Evolutionary conservation across 352 stramenopile species (phyloP).

Genomic region (Globisporangium cylindrosporum): DNA sequence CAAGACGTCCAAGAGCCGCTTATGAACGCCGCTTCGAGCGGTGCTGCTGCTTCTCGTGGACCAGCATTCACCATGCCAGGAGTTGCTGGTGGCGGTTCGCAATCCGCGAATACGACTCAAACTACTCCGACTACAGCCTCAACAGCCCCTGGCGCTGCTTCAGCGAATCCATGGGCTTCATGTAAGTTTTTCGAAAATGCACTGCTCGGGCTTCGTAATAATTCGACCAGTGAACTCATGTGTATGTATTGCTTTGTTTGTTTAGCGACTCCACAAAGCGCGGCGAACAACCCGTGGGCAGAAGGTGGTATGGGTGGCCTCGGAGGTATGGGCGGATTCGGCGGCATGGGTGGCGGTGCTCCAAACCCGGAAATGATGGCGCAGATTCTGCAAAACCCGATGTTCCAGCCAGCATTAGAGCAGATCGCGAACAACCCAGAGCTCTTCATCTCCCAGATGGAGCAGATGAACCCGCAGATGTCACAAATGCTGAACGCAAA

Average conservation of each 20-base stretch:
- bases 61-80: constrained; percentile 86
- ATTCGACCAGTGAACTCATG: not conserved
- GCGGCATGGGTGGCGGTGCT: constrained; percentile 24
- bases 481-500: constrained; percentile 84
- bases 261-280: not conserved
- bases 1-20: constrained; percentile 95
- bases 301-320: not conserved
- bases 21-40: constrained; percentile 87
- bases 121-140: constrained; percentile 20
- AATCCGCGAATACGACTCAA: constrained; percentile 23
- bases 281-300: constrained; percentile 14
- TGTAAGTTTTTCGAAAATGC: constrained; percentile 1
- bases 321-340: not conserved
- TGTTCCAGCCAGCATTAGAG: constrained; percentile 83
- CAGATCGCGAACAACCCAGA: constrained; percentile 81
- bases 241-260: constrained; percentile 6
- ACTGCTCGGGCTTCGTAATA: not conserved
- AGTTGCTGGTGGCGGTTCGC: constrained; percentile 43
- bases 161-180: constrained; percentile 65
- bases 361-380: constrained; percentile 75
- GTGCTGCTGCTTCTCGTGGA: constrained; percentile 37
- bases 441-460: constrained; percentile 79
- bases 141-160: constrained; percentile 8
- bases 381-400: constrained; percentile 84
- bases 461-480: constrained; percentile 90